Base-by-base conservation (phyloP, 2,329 filamentous ascomycete species). In the Trichoderma arundinaceum region DNA sequence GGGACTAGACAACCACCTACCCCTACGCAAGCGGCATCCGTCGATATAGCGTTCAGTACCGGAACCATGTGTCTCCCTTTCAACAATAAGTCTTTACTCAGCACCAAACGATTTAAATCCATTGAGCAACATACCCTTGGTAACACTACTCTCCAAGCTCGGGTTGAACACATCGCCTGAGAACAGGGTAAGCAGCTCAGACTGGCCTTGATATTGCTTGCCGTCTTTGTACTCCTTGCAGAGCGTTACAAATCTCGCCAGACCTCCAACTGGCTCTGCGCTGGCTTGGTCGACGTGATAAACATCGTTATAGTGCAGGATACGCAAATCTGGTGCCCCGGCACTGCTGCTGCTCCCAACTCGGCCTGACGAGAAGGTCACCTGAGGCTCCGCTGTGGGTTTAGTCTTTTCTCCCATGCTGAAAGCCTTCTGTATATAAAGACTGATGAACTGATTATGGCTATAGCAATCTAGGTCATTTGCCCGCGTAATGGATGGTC, bases 141-240 rank as follows among this genome's bases (percentile, higher is more conserved):
- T 97, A 39, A 97, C 88, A 17, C 90, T 91, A 72, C 90, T 94
- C 78, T 97, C 93, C 66, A 97, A 80, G 72, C 91, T 94, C 0
- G 94, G 93, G 75, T 97, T 97, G 78, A 95, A 97, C 9, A 90
- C 92, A 83, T 97, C 94, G 43, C 93, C 93, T 2, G 92, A 96
- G 78, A 97, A 97, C 71, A 96, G 84, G 1, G 92, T 94, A 58
- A 96, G 74, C 4, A 92, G 79, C 44, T 85, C 81, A 1, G 92
- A 81, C 74, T 92, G 89, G 17, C 80, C 86, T 56, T 82, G 75
- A 74, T 86, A 95, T 57, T 81, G 81, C 48, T 84, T 76, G 58
- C 86, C 83, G 1, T 85, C 77, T 58, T 88, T 87, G 74, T 97
- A 97, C 75, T 94, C 84, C 66, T 92, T 88, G 69, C 90, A 83